Base-by-base conservation (phyloP, 192 early-diverging fungal genomes). In the Linnemannia schmuckeri region DNA sequence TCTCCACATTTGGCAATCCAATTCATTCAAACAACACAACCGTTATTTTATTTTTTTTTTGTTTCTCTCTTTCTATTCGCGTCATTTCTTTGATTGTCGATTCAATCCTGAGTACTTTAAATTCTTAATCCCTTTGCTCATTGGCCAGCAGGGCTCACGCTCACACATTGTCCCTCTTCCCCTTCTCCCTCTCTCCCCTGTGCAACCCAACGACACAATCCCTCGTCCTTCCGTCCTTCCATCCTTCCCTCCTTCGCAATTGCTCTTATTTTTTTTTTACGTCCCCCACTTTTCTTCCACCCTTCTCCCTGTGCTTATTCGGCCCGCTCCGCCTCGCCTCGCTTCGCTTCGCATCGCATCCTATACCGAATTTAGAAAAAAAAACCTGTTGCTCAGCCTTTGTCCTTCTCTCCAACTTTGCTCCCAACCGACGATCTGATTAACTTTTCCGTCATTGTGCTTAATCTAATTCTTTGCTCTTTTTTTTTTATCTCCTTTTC, bases 241-340 rank as follows among this genome's bases (percentile, higher is more conserved):
- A 30, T 69, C 63, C 37, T 37, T 37, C 37, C 37, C 3, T 10
- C 40, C 33, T 38, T 70, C n/a, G 57, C 57, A 66, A 66, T 66
- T 66, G 61, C 61, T 66, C 61, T 66, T 66, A 33, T 66, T 52
- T 52, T 20, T 35, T 63, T 61, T 61, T 66, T 66, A 33, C 61
- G 61, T 66, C 61, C 61, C 61, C 61, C 61, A 66, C 61, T 66
- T 66, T 33, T 66, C 61, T 17, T 30, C 22, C 30, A 13, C n/a
- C 30, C 13, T 10, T 35, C 12, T 66, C 27, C 27, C 61, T 57
- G 55, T 57, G 55, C n/a, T 18, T 57, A 24, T 40, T 76, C 80
- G 80, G 74, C 69, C 77, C 82, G 82, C 72, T 41, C 44, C 72
- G 72, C 72, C 72, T 73, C 72, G 72, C 72, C 10, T 75, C 77